Evolutionary conservation across 371 early-diverging fungal species (phyloP), one percentile per base, ranked within the genome.

Genomic region (Rhizopus sp.): DNA sequence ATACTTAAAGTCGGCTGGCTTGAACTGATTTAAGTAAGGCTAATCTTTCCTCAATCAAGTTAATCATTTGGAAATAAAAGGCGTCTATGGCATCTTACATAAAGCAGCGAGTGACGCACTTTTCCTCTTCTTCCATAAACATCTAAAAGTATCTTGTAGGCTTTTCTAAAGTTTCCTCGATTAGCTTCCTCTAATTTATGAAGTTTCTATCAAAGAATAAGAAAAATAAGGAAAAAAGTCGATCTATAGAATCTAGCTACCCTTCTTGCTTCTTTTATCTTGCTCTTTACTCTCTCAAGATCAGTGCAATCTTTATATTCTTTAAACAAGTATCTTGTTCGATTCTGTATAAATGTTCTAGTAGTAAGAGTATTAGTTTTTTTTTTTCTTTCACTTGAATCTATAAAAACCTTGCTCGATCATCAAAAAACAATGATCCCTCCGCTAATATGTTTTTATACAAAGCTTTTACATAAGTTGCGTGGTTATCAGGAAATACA

Each of bases 61-160:
- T 34, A 33, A 29, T 9, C 32, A 52, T 30, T 16, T 5, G 15
- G 39, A 54, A 35, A 35, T 17, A 37, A 13, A 35, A 38, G 3
- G 15, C 13, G 15, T 31, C 4, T 45, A 10, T 34, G 35, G 3
- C 15, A 38, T 38, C 62, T 51, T 72, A 73, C 77, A 56, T 64
- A 50, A 10, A 77, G 48, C 9, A 78, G 46, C 8, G 44, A 35
- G 37, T 74, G 73, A 3, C 70, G 58, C 13, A 62, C 60, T 56
- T 73, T 75, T 12, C 79, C 79, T n/a, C 44, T 63, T 42, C 71
- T 50, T 13, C 80, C 80, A 57, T 79, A 79, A 0, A 70, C 72
- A 10, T 66, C 65, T 52, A 63, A 60, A n/a, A 79, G 23, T 10
- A 79, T 40, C 30, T 72, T 71, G 16, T 70, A 41, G 0, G 63